Conservation (phyloP, 1,139 yeast species). For the Suhomyces anneliseae region DNA sequence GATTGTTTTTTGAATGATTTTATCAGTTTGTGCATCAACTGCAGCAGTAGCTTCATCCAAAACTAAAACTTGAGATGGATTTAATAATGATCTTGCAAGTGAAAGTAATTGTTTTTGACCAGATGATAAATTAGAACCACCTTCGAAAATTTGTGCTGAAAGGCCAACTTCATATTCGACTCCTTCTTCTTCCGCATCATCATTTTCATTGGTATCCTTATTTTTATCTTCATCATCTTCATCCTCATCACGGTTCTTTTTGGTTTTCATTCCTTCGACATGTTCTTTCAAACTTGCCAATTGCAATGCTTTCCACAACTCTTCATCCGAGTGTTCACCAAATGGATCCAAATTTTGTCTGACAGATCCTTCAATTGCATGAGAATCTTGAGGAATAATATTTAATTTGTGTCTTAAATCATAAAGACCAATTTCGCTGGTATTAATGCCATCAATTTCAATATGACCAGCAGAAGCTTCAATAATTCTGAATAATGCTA, state of each 20-base stretch:
- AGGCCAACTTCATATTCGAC: slow-evolving; percentile 16
- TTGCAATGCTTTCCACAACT: slow-evolving; percentile 29
- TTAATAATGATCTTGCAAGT: slow-evolving; percentile 38
- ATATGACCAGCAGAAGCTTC: slow-evolving; percentile 29
- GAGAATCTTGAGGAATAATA: slow-evolving; percentile 35
- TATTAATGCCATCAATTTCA: slow-evolving; percentile 27
- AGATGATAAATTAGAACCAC: slow-evolving; percentile 37
- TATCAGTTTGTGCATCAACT: slow-evolving; percentile 29
- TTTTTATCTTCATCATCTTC: slow-evolving; percentile 16
- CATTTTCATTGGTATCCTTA: slow-evolving; percentile 12
- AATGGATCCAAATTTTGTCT: slow-evolving; percentile 34
- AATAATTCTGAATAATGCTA: slow-evolving; percentile 32
- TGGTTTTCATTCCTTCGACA: slow-evolving; percentile 28
- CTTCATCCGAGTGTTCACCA: slow-evolving; percentile 23
- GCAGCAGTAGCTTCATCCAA: slow-evolving; percentile 30
- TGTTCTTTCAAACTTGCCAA: slow-evolving; percentile 32
- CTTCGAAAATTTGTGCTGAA: slow-evolving; percentile 17
- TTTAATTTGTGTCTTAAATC: slow-evolving; percentile 30
- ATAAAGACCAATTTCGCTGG: slow-evolving; percentile 26
- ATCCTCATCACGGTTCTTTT: slow-evolving; percentile 20
- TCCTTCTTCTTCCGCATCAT: slow-evolving; percentile 16
- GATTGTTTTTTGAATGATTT: slow-evolving; percentile 27
- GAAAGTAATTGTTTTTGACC: slow-evolving; percentile 42
- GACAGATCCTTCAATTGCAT: slow-evolving; percentile 30
- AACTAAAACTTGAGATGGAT: slow-evolving; percentile 25